Evolutionary conservation across 306 rosid genomes (phyloP), one percentile per base, ranked within the genome.

Genomic region (Vigna hirtella): DNA sequence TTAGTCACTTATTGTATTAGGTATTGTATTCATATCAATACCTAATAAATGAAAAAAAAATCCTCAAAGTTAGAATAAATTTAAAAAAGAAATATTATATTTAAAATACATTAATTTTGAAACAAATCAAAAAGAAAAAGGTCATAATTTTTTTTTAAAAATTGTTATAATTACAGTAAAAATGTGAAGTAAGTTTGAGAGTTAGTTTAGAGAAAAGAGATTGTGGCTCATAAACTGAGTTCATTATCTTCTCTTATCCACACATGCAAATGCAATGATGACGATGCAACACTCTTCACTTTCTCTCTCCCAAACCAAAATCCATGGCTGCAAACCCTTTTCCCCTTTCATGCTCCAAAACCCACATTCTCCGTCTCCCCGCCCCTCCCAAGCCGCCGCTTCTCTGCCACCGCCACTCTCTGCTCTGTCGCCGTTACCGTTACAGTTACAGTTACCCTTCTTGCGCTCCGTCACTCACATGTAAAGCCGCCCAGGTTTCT

Each of bases 401-500:
- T 58, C 77, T 82, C 24, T 59, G 6, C 56, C 56, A 13, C 56
- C 56, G 56, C 59, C 59, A 5, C 5, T 56, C 83, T 8, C 32
- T 18, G 1, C 9, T 63, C 28, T 20, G n/a, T 36, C 28, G 1
- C 78, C 77, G 9, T 6, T 36, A 36, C 42, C 2, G 42, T 6
- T 36, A 34, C 38, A 4, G 42, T 6, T 36, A 34, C 38, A 4
- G 16, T 45, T 12, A 12, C 50, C 15, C 50, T 1, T 45, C 50
- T 32, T 59, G 49, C 13, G 2, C 66, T 2, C 16, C 17, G 4
- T 70, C 70, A 30, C 10, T 84, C 22, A 30, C 18, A 1, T 94
- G 98, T 74, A 84, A 87, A 76, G 98, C 98, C 0, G 73, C 94
- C 17, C 90, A 93, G 62, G 84, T 90, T 43, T 87, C 98, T 36